phyloP scores from a whole-genome alignment of 176 grass and related monocot genomes.

The Miscanthus lutarioriparius region DNA sequence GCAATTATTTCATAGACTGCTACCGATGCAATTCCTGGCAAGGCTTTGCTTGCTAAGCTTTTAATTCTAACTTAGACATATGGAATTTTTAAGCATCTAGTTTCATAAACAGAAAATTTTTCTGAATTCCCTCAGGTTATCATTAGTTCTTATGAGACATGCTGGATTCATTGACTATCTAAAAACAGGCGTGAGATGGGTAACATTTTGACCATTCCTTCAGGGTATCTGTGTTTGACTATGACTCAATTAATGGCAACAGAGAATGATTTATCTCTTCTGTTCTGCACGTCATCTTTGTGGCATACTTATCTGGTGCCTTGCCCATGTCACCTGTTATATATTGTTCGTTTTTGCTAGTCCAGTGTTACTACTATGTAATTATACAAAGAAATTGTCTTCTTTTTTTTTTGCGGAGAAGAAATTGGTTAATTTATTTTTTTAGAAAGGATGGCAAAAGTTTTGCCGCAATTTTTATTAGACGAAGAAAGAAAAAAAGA shows the following conservation, averaged over 20 bases:
- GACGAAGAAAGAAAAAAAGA: too few species aligned
- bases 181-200: background rate
- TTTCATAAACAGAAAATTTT: background rate
- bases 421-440: background rate
- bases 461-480: too few species aligned
- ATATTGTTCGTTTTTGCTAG: background rate
- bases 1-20: background rate
- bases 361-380: background rate
- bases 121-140: background rate
- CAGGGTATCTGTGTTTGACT: background rate
- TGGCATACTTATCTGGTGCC: background rate
- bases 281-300: background rate
- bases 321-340: background rate
- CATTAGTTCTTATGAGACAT: background rate
- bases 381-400: background rate
- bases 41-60: background rate
- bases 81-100: background rate
- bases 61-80: background rate
- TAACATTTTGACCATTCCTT: background rate
- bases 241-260: background rate
- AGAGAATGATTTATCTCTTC: background rate
- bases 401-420: too few species aligned
- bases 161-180: too few species aligned
- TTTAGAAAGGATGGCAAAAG: too few species aligned
- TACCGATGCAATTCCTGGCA: background rate